phyloP scores from a whole-genome alignment of 495 filamentous ascomycete genomes.

The Penicillium egyptiacum region DNA sequence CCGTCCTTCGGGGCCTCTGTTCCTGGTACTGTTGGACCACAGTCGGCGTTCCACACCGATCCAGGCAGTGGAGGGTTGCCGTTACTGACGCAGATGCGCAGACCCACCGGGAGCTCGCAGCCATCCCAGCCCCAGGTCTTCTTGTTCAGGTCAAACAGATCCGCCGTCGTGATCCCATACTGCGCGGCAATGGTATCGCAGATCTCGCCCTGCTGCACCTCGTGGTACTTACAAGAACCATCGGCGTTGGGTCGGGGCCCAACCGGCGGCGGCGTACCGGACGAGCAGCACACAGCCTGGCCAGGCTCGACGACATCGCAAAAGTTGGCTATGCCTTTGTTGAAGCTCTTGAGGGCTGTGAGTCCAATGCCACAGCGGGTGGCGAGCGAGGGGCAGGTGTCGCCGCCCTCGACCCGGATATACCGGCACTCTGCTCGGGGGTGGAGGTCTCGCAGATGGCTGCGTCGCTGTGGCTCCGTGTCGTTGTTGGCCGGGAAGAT shows the following conservation, averaged over 20 bases:
- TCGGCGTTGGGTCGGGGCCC: neutral
- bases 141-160: no score
- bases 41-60: no score
- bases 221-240: neutral
- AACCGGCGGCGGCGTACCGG: neutral
- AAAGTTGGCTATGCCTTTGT: neutral
- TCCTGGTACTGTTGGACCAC: no score
- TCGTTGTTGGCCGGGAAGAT: no score
- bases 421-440: conserved; percentile 5
- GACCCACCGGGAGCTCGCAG: no score
- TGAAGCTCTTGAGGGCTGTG: neutral
- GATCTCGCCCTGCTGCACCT: neutral
- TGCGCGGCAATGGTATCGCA: neutral
- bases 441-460: no score
- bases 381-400: neutral
- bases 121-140: no score
- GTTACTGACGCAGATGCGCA: no score
- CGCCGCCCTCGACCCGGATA: neutral
- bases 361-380: neutral
- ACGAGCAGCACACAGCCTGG: neutral
- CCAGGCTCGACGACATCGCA: neutral
- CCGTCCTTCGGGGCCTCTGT: no score
- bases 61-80: no score
- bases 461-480: no score
- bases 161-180: no score